A percentile compares a stretch with the other conserved stretches of the same genome.
Evolutionary conservation across 2,329 filamentous ascomycete genomes (phyloP).

Genomic region (Aspergillus latus): DNA sequence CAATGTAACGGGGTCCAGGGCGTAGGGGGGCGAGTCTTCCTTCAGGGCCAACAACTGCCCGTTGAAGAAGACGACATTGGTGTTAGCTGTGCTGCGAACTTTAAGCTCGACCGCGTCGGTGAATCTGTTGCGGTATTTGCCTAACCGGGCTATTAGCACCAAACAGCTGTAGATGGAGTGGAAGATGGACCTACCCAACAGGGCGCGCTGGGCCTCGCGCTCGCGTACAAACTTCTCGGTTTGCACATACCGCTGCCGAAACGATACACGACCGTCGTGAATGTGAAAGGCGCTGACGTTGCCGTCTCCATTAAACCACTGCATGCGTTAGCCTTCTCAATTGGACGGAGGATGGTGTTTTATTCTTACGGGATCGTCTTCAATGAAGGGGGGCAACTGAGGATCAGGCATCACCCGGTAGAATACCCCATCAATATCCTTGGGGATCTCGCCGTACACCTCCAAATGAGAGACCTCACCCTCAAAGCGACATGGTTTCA

Average conservation of each 20-base stretch:
- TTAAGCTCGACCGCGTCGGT: slow-evolving; percentile 40
- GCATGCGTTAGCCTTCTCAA: background rate
- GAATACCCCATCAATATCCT: slow-evolving; percentile 50
- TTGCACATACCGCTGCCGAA: slow-evolving; percentile 41
- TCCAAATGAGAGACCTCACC: slow-evolving; percentile 46
- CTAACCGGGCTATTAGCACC: slow-evolving; percentile 8
- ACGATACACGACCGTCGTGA: slow-evolving; percentile 32
- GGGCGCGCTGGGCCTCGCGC: slow-evolving; percentile 34
- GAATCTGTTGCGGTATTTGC: slow-evolving; percentile 44
- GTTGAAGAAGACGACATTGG: slow-evolving; percentile 60
- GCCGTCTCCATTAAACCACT: slow-evolving; percentile 46
- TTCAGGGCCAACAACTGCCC: slow-evolving; percentile 51
- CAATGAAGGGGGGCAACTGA: slow-evolving; percentile 33
- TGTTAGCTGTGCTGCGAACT: slow-evolving; percentile 50
- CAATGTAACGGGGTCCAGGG: slow-evolving; percentile 50
- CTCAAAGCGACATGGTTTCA: slow-evolving; percentile 41
- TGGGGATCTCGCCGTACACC: slow-evolving; percentile 45
- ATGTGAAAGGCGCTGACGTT: slow-evolving; percentile 42
- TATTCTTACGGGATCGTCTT: no score
- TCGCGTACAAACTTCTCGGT: slow-evolving; percentile 45
- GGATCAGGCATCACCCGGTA: slow-evolving; percentile 55
- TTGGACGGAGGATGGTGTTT: no score
- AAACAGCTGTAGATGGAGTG: background rate
- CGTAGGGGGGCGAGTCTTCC: slow-evolving; percentile 54
- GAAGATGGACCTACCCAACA: slow-evolving; percentile 21